phyloP scores from a whole-genome alignment of 805 yeast species.

The Nakazawaea siamensis region DNA sequence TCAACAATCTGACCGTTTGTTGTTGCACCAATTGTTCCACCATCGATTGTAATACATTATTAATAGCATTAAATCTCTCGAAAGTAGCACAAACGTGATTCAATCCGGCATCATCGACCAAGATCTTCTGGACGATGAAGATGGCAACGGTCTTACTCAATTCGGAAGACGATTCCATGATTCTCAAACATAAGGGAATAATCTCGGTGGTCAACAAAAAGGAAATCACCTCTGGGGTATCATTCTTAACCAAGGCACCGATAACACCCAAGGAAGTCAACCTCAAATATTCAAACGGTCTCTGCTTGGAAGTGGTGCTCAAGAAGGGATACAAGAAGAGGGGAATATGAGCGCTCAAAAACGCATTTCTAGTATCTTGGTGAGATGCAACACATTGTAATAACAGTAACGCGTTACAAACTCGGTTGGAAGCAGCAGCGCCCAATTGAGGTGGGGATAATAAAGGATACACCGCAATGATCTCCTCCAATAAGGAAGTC shows the following conservation, averaged over 20 bases:
- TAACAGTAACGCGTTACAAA: conserved; percentile 90
- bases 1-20: conserved; percentile 77
- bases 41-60: conserved; percentile 77
- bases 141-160: conserved; percentile 94
- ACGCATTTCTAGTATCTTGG: conserved; percentile 77
- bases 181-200: conserved; percentile 87
- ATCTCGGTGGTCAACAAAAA: conserved; percentile 92
- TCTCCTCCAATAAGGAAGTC: conserved; percentile 85
- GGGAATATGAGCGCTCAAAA: conserved; percentile 86
- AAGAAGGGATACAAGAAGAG: conserved; percentile 88
- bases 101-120: conserved; percentile 86
- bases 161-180: conserved; percentile 94
- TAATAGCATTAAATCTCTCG: conserved; percentile 91
- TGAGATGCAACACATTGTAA: conserved; percentile 97
- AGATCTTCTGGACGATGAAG: conserved; percentile 87
- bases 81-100: conserved; percentile 90
- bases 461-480: conserved; percentile 82
- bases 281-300: conserved; percentile 90
- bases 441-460: conserved; percentile 81
- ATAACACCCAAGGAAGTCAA: conserved; percentile 92
- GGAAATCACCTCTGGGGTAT: conserved; percentile 89
- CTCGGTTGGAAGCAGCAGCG: conserved; percentile 84
- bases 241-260: conserved; percentile 94
- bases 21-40: conserved; percentile 73
- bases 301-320: conserved; percentile 82